phyloP scores from a whole-genome alignment of 768 basidiomycete species.

The Tricholoma furcatifolium region DNA sequence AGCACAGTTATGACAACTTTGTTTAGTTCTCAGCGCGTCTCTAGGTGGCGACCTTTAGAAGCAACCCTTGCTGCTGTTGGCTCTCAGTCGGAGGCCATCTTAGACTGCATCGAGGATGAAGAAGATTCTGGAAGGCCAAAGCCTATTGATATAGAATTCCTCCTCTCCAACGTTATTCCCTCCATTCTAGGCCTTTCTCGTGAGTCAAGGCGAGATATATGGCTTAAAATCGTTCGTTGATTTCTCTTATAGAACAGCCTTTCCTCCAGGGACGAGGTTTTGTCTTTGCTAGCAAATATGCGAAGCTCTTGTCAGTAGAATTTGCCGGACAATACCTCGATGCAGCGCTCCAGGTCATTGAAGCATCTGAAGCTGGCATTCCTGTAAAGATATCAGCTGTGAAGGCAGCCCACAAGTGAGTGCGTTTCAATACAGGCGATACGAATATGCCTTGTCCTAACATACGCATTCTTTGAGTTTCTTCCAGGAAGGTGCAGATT shows the following conservation, averaged over 20 bases:
- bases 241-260: slow-evolving; percentile 60
- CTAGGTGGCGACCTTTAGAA: slow-evolving; percentile 92
- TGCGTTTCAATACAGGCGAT: slow-evolving; percentile 1
- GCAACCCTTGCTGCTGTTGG: slow-evolving; percentile 80
- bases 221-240: background rate
- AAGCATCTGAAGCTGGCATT: slow-evolving; percentile 66
- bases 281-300: slow-evolving; percentile 90
- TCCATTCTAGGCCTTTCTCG: slow-evolving; percentile 69
- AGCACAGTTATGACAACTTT: background rate
- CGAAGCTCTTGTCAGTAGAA: slow-evolving; percentile 66
- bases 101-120: slow-evolving; percentile 78
- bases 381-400: slow-evolving; percentile 95
- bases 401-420: slow-evolving; percentile 90
- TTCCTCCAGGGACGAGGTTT: slow-evolving; percentile 96
- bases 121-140: slow-evolving; percentile 57
- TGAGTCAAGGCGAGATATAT: slow-evolving; percentile 30
- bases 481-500: slow-evolving; percentile 62
- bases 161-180: slow-evolving; percentile 81
- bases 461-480: slow-evolving; percentile 44
- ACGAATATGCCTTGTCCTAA: slow-evolving; percentile 8
- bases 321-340: slow-evolving; percentile 85
- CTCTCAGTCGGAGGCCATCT: slow-evolving; percentile 72
- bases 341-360: slow-evolving; percentile 83
- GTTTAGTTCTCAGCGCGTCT: background rate
- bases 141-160: slow-evolving; percentile 73